A percentile compares a stretch with the other conserved stretches of the same genome.
Evolutionary conservation across 2,329 filamentous ascomycete genomes (phyloP).

Genomic region (Amylocarpus encephaloides): DNA sequence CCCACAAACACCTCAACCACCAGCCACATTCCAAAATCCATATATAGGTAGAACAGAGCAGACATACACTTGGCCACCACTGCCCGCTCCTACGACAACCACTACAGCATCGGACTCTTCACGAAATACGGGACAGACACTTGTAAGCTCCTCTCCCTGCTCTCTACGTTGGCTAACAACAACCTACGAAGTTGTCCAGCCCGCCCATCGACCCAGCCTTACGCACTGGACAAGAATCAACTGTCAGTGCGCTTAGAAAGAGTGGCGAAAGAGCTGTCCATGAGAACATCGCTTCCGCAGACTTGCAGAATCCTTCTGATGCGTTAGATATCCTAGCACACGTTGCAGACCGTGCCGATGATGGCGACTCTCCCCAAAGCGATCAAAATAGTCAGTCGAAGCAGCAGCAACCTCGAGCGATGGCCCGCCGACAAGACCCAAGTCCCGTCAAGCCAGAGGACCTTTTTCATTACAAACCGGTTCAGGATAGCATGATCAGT

Average conservation of each 20-base stretch:
- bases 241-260: conserved; percentile 14
- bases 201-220: conserved; percentile 14
- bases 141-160: conserved; percentile 11
- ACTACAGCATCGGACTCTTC: conserved; percentile 17
- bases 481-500: conserved; percentile 24
- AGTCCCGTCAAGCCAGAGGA: conserved; percentile 18
- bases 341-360: conserved; percentile 29
- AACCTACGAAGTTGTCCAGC: conserved; percentile 13
- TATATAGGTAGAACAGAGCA: conserved; percentile 17
- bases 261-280: conserved; percentile 13
- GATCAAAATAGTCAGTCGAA: conserved; percentile 15
- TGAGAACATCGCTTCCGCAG: conserved; percentile 28
- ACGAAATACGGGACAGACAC: conserved; percentile 18
- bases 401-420: conserved; percentile 9
- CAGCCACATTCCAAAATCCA: conserved; percentile 15
- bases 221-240: conserved; percentile 16
- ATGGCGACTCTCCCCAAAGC: conserved; percentile 24
- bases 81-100: conserved; percentile 9
- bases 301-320: conserved; percentile 31
- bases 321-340: conserved; percentile 30
- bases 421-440: conserved; percentile 7
- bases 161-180: neutral
- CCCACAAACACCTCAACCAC: conserved; percentile 7
- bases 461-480: conserved; percentile 26
- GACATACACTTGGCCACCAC: conserved; percentile 18